Conservation (phyloP, 805 yeast species). For the Saccharomycopsis fibuligera region DNA sequence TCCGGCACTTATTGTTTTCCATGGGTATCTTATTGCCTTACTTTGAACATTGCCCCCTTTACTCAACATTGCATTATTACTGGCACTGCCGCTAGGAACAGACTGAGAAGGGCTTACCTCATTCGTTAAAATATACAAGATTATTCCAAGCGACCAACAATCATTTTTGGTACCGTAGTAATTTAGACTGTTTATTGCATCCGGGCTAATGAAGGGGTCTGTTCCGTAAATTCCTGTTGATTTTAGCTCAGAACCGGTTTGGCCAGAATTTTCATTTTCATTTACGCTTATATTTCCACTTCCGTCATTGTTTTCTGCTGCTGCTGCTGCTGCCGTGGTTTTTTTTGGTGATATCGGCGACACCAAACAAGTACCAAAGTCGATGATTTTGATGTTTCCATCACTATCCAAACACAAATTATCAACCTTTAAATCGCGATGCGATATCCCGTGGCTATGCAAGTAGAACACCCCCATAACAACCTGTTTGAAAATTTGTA, state of each 20-base stretch:
- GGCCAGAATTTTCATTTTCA: not conserved
- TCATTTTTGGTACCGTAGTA: conserved; percentile 18
- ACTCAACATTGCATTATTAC: not conserved
- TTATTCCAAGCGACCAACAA: conserved; percentile 20
- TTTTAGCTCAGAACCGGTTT: not conserved
- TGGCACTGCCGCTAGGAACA: not conserved
- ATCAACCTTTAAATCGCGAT: conserved; percentile 88
- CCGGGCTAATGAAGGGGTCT: conserved; percentile 21
- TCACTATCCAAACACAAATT: conserved; percentile 63
- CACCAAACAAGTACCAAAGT: conserved; percentile 63
- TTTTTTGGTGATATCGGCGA: too few species aligned
- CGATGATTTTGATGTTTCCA: conserved; percentile 67
- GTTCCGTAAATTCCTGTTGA: conserved; percentile 19
- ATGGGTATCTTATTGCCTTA: conserved; percentile 15
- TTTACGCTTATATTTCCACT: too few species aligned
- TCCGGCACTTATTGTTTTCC: conserved; percentile 6
- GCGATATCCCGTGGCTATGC: conserved; percentile 89
- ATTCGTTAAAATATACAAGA: conserved; percentile 13
- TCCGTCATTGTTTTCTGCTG: too few species aligned
- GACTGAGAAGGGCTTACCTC: not conserved
- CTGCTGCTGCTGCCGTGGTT: too few species aligned
- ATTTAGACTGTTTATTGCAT: conserved; percentile 5
- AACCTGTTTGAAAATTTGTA: conserved; percentile 58
- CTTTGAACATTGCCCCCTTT: conserved; percentile 10
- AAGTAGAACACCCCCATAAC: conserved; percentile 74